These are phyloP conservation scores for Crucihimalaya himalaica DNA, from an alignment of 345 rosid species.

Conservation along the genomic window DNA sequence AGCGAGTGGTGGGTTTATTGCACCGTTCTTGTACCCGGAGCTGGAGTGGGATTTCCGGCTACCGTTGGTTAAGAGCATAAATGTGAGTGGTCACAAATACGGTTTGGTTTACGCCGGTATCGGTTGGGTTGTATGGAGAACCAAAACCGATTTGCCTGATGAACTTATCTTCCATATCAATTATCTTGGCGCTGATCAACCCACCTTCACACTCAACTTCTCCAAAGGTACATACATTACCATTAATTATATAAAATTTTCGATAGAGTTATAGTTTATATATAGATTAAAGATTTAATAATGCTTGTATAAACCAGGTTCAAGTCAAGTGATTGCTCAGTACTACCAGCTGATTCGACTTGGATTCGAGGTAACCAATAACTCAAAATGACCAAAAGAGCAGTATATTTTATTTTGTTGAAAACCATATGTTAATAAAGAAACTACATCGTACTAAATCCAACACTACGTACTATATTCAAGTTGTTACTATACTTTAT, in stretches of 20 bases:
- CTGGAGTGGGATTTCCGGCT: conserved; percentile 65
- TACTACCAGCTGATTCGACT: conserved; percentile 68
- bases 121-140: conserved; percentile 66
- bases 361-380: conserved; percentile 34
- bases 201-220: conserved; percentile 66
- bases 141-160: conserved; percentile 62
- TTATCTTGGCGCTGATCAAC: conserved; percentile 63
- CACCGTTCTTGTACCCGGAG: conserved; percentile 63
- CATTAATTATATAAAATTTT: background rate
- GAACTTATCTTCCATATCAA: conserved; percentile 65
- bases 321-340: conserved; percentile 42
- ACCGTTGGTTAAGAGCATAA: conserved; percentile 61
- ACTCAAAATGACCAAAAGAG: background rate
- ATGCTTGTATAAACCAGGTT: conserved; percentile 40
- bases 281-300: background rate
- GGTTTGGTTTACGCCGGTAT: conserved; percentile 65
- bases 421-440: too few relatives aligned
- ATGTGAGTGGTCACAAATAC: conserved; percentile 66
- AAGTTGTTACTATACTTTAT: too few relatives aligned
- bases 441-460: too few relatives aligned
- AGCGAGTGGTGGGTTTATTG: conserved; percentile 67
- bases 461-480: too few relatives aligned
- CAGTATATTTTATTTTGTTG: too few relatives aligned
- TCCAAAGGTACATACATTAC: conserved; percentile 48
- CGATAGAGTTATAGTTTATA: background rate